Evolutionary conservation across 768 basidiomycete species (phyloP).

Genomic region (Pleurotus pulmonarius): DNA sequence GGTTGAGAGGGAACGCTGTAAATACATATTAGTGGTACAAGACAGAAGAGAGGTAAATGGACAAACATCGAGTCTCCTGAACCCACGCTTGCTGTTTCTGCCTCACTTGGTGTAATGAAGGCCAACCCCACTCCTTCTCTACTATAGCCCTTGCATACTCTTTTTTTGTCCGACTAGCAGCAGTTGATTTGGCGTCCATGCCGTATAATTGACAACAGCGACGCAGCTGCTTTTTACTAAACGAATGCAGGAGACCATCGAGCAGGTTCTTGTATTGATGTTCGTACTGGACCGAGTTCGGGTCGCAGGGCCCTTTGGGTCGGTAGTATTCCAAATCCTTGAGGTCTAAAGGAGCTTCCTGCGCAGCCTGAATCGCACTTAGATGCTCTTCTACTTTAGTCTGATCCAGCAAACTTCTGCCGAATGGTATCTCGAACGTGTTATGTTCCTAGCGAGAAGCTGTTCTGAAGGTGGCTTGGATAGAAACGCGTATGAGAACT

Average conservation of each 20-base stretch:
- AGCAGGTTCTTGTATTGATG: conserved; percentile 49
- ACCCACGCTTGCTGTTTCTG: conserved; percentile 7
- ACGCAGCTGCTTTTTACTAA: conserved; percentile 59
- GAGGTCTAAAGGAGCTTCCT: conserved; percentile 42
- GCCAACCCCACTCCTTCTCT: conserved; percentile 68
- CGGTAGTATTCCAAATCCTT: conserved; percentile 57
- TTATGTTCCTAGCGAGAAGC: neutral
- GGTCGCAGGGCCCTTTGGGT: conserved; percentile 34
- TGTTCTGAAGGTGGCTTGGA: no score
- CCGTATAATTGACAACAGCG: conserved; percentile 48
- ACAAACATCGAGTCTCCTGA: conserved; percentile 5
- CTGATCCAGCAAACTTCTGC: conserved; percentile 30
- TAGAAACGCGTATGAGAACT: no score
- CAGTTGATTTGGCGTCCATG: conserved; percentile 22
- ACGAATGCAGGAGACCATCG: conserved; percentile 54
- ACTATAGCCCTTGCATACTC: conserved; percentile 49
- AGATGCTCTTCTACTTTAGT: conserved; percentile 56
- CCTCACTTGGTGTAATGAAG: conserved; percentile 50
- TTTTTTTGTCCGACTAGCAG: conserved; percentile 16
- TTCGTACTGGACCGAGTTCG: conserved; percentile 45
- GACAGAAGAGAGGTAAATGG: neutral
- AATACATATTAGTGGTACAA: conserved; percentile 4
- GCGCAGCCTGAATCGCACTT: conserved; percentile 41
- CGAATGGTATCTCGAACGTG: neutral
- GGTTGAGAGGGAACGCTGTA: conserved; percentile 53